Base-by-base conservation (phyloP, 495 filamentous ascomycete species). In the Trichoderma gamsii region DNA sequence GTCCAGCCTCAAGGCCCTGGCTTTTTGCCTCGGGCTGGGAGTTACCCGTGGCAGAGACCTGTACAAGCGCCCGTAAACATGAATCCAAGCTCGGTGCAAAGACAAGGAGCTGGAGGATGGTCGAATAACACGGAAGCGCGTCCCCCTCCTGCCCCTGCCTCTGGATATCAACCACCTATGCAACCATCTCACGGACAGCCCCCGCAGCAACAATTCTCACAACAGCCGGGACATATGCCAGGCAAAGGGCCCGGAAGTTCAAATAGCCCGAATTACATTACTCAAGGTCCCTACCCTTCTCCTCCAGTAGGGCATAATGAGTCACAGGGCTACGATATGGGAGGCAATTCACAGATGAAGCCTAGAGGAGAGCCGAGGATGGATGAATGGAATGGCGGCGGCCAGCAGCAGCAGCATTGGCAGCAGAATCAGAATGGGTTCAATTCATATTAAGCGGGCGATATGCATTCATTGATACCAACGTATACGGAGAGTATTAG, bases 351-450 rank as follows among this genome's bases (percentile, higher is more conserved):
- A 32, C 56, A 61, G n/a, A 13, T 61, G 23, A 32, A 32, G 13
- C 9, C 23, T 61, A 25, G 25, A 9, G 51, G 49, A 61, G 52
- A 61, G 52, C 52, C 56, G 4, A 25, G 56, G 3, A 61, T 61
- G 25, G 27, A 61, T 61, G 56, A 61, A 13, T 61, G 56, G 56
- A 61, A 16, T 15, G 27, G 56, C 8, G 25, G 8, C 4, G 56
- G 23, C 15, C 56, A 61, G 44, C 44, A 49, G 44, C 44, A 49
- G 56, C 56, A 61, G 56, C 56, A 21, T 16, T 61, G 56, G 56
- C 56, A 61, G 25, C 56, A 61, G 56, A 18, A 25, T 18, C 56
- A 61, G 25, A 32, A 32, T 18, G 56, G 56, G 3, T 61, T 29
- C 56, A 61, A 32, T 61, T 21, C n/a, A 4, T 52, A 52, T 11